phyloP scores from a whole-genome alignment of 768 basidiomycete species.

The Kondoa subrosea region DNA sequence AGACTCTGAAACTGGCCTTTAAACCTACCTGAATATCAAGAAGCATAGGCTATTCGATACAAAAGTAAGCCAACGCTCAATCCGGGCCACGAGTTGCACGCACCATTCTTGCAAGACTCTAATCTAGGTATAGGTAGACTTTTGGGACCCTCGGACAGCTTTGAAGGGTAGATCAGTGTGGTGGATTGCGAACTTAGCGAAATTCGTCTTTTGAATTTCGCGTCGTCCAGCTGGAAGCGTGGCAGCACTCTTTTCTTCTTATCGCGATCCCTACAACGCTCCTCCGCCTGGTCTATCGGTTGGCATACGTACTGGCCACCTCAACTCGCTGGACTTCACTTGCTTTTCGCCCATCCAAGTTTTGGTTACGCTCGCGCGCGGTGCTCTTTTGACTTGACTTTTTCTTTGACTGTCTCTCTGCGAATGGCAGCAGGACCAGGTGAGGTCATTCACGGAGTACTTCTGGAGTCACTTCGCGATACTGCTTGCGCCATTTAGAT shows the following conservation, averaged over 20 bases:
- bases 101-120: not conserved
- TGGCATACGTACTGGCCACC: no score
- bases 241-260: no score
- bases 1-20: not conserved
- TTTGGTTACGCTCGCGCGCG: not conserved
- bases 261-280: no score
- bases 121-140: not conserved
- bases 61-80: not conserved
- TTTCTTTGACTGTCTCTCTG: not conserved
- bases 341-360: not conserved
- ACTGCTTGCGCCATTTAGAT: no score
- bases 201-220: no score
- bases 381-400: not conserved
- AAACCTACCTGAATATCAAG: slow-evolving; percentile 21
- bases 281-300: no score
- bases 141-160: not conserved
- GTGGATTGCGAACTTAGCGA: no score
- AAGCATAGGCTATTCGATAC: slow-evolving; percentile 11
- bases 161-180: no score
- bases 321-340: no score
- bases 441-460: no score
- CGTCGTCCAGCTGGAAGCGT: no score
- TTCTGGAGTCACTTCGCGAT: no score
- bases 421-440: not conserved
- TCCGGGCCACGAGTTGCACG: not conserved